Base-by-base conservation (phyloP, 257 asterid species). In the Nicotiana paniculata region DNA sequence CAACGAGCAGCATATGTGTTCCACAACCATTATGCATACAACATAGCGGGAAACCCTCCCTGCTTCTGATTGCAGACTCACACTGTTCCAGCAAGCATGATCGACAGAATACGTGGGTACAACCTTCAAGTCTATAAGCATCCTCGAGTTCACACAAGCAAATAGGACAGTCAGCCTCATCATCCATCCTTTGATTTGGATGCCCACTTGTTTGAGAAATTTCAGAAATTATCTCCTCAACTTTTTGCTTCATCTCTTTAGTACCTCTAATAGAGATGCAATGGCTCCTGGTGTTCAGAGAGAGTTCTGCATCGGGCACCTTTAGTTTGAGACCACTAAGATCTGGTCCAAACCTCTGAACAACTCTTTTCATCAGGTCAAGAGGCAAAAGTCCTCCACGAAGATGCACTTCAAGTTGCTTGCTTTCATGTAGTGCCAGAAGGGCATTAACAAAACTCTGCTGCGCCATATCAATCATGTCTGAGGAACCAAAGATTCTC, bases 301-400 rank as follows among this genome's bases (percentile, higher is more conserved):
- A 83, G 79, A 95, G 87, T 16, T 89, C 95, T n/a, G 88, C 94
- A 58, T 86, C 93, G 0, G 98, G 97, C 51, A 93, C 82, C 86
- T 79, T 89, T 83, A 90, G 88, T 84, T 88, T 89, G 55, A 96
- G 97, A 66, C 97, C 94, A 2, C 58, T 88, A 64, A 96, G 97
- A 76, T 96, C 97, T 1, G 96, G 91, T 51, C 99, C 98, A 57
- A 88, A 96, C 62, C 85, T 89, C 82, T 89, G 89, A 55, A 96
- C 98, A 12, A 94, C 91, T 84, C 90, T 86, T 90, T 96, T 96
- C 99, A 96, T 93, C 93, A 94, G 83, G 86, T 94, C 97, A 61
- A 93, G 91, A 61, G 99, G 98, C 12, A 91, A 79, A 78, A 54
- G 83, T 8, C 89, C 88, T 79, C 89, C 92, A 1, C 98, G 95